phyloP scores from a whole-genome alignment of 1,284 basidiomycete genomes.

The Pseudomicrostroma phylloplanum region DNA sequence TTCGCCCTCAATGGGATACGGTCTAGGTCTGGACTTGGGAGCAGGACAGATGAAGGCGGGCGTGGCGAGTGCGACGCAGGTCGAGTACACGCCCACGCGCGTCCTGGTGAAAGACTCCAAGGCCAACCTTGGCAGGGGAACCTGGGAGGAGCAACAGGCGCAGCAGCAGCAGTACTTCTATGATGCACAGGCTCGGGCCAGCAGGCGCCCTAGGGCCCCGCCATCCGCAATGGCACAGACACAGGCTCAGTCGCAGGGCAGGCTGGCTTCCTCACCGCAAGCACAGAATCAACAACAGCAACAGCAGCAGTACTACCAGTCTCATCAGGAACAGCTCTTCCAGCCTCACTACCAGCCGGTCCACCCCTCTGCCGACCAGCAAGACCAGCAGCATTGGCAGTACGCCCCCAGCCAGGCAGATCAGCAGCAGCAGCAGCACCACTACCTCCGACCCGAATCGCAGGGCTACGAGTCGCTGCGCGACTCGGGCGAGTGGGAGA shows the following conservation, averaged over 20 bases:
- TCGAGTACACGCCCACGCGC: too few relatives aligned
- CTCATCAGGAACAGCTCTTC: neutral
- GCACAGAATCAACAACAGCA: neutral
- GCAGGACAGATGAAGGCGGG: neutral
- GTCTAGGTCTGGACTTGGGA: neutral
- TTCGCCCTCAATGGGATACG: neutral
- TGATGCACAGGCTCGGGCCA: too few relatives aligned
- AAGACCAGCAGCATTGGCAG: slow-evolving; percentile 1
- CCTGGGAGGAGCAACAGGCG: neutral
- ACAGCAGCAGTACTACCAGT: neutral
- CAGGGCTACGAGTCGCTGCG: neutral
- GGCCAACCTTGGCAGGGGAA: neutral
- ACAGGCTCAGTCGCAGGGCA: too few relatives aligned
- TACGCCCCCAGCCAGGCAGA: neutral
- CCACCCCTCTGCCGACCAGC: neutral
- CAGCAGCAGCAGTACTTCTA: too few relatives aligned
- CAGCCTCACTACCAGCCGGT: neutral
- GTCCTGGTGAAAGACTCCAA: neutral
- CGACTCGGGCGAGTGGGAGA: slow-evolving; percentile 2
- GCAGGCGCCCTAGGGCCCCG: too few relatives aligned
- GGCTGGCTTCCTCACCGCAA: too few relatives aligned
- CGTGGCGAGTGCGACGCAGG: too few relatives aligned
- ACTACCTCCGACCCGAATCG: neutral
- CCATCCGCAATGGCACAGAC: too few relatives aligned
- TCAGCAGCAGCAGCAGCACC: neutral